Percentiles rank a stretch among this genome's conserved stretches.
phyloP scores from a whole-genome alignment of 768 basidiomycete species.

The Suillus decipiens region DNA sequence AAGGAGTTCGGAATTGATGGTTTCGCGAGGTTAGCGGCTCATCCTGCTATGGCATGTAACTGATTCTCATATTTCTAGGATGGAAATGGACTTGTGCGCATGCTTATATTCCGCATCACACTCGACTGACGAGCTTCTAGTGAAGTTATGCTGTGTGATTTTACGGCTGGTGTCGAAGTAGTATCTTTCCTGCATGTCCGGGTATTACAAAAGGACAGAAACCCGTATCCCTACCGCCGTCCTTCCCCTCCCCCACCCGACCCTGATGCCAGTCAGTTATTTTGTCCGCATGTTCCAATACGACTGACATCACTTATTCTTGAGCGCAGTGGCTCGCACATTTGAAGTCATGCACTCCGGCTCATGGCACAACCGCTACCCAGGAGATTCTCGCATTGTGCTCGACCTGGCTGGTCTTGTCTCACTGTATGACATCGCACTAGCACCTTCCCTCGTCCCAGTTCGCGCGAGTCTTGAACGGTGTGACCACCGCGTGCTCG shows the following conservation, averaged over 20 bases:
- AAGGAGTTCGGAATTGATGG: slow-evolving; percentile 33
- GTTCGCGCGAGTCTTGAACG: slow-evolving; percentile 19
- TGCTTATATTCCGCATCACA: neutral
- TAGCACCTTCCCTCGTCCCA: slow-evolving; percentile 21
- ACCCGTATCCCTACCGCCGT: neutral
- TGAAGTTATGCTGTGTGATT: slow-evolving; percentile 52
- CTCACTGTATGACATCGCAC: slow-evolving; percentile 29
- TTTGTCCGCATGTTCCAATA: neutral
- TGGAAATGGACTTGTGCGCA: slow-evolving; percentile 53
- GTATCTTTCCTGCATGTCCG: slow-evolving; percentile 42
- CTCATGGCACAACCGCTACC: slow-evolving; percentile 27
- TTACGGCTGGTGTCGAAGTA: slow-evolving; percentile 39
- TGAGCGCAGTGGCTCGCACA: neutral
- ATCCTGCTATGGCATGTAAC: neutral
- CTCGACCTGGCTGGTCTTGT: slow-evolving; percentile 24
- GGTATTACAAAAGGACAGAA: neutral
- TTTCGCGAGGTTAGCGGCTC: slow-evolving; percentile 28
- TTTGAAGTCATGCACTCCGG: slow-evolving; percentile 22
- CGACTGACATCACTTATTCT: neutral
- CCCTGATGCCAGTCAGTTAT: neutral
- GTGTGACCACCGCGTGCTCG: slow-evolving; percentile 21
- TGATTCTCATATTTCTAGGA: slow-evolving; percentile 27
- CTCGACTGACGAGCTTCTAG: slow-evolving; percentile 24
- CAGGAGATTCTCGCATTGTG: slow-evolving; percentile 29
- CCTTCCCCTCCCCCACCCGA: neutral